Conservation (phyloP, 2,329 filamentous ascomycete species). For the Aspergillus tubingensis region DNA sequence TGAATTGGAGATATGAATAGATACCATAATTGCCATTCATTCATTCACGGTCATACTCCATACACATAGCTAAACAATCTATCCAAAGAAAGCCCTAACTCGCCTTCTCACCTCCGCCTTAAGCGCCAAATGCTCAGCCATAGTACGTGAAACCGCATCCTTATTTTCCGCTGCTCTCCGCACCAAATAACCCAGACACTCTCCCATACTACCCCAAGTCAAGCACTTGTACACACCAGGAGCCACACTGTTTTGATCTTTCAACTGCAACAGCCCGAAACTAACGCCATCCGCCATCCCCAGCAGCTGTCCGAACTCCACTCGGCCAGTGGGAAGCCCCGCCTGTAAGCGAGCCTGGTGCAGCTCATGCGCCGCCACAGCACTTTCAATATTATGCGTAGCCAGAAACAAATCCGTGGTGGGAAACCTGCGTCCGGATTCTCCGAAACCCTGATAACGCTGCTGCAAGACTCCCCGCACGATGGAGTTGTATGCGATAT, state of each 20-base stretch:
- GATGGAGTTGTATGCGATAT: constrained; percentile 71
- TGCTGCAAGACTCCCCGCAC: constrained; percentile 66
- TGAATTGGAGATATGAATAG: neutral
- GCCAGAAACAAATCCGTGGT: constrained; percentile 70
- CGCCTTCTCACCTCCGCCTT: constrained; percentile 24
- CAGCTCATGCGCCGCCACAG: constrained; percentile 56
- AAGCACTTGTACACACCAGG: constrained; percentile 58
- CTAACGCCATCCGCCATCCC: constrained; percentile 65
- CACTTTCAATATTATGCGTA: constrained; percentile 77
- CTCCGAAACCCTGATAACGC: constrained; percentile 30
- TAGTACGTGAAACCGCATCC: constrained; percentile 58
- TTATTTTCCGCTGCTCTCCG: constrained; percentile 61
- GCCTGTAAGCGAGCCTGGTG: constrained; percentile 48
- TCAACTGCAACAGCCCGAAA: constrained; percentile 52
- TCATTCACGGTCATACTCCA: neutral
- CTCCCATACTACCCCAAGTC: constrained; percentile 59
- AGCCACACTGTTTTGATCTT: constrained; percentile 28
- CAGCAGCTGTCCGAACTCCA: constrained; percentile 59
- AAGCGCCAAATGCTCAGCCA: constrained; percentile 41
- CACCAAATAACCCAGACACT: constrained; percentile 78
- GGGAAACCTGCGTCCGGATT: constrained; percentile 50
- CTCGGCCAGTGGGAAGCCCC: constrained; percentile 47
- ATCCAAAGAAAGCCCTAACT: constrained; percentile 24
- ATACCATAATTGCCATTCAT: neutral
- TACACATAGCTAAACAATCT: neutral